Evolutionary conservation across 768 basidiomycete species (phyloP).

Genomic region (Rubroboletus pulcherrimus): DNA sequence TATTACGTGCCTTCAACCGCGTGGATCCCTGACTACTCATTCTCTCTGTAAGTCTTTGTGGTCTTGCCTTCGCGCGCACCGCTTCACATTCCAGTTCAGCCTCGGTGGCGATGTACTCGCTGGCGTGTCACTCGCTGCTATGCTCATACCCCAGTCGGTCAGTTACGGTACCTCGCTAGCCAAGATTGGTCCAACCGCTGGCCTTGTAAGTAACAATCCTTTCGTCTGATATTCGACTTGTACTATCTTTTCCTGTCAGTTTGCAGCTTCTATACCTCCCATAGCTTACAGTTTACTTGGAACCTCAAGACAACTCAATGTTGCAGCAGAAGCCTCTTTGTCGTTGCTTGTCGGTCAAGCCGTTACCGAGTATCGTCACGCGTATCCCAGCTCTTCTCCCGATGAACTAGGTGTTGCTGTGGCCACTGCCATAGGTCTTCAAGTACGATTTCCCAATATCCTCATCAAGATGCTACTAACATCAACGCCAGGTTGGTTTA

Average conservation of each 20-base stretch:
- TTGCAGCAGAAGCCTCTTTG: conserved; percentile 86
- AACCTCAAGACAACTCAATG: conserved; percentile 75
- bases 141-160: conserved; percentile 84
- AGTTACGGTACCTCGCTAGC: conserved; percentile 90
- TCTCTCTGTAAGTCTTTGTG: conserved; percentile 51
- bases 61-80: background rate
- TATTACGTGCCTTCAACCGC: conserved; percentile 76
- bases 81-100: conserved; percentile 28
- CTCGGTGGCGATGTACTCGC: conserved; percentile 74
- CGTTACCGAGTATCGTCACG: conserved; percentile 62
- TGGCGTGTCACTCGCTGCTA: conserved; percentile 80
- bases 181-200: conserved; percentile 78
- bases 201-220: conserved; percentile 53
- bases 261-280: conserved; percentile 81
- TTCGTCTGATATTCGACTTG: background rate
- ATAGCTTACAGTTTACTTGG: conserved; percentile 91
- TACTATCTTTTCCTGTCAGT: conserved; percentile 39
- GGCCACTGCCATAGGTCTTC: conserved; percentile 79
- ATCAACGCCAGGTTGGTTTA: conserved; percentile 59
- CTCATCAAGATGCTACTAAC: background rate
- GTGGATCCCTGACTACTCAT: conserved; percentile 78
- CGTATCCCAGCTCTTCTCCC: conserved; percentile 34
- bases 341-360: conserved; percentile 87
- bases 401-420: conserved; percentile 62
- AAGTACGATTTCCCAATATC: conserved; percentile 41